These are phyloP conservation scores for Discostella stelligeroides DNA, from an alignment of 108 stramenopile genomes.

Conservation along the genomic window DNA sequence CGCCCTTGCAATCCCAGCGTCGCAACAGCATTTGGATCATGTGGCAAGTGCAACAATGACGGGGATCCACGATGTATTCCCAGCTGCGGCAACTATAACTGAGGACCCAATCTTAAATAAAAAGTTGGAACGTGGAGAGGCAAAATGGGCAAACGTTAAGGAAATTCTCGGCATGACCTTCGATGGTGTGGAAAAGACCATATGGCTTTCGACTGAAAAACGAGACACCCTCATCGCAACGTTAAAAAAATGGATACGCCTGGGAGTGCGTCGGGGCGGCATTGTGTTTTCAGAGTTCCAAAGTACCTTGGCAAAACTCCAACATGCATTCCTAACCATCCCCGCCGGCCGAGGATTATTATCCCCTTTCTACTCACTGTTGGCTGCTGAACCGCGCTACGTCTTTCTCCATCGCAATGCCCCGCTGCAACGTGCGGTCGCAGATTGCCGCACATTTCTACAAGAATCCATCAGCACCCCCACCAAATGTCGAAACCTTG, in stretches of 20 bases:
- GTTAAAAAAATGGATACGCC: conserved; percentile 1
- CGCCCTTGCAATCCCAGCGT: neutral
- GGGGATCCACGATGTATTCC: no score
- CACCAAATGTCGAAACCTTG: conserved; percentile 4
- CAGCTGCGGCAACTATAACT: no score
- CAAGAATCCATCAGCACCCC: no score
- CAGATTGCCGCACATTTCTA: neutral
- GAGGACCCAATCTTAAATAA: no score
- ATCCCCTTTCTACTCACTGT: neutral
- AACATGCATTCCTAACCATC: neutral
- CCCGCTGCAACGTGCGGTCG: neutral
- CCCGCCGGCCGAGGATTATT: no score
- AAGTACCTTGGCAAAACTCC: neutral
- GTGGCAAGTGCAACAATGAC: conserved; percentile 26
- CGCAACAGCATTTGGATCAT: conserved; percentile 19
- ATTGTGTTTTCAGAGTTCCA: conserved; percentile 15
- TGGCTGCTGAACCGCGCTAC: neutral
- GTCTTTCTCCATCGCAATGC: neutral
- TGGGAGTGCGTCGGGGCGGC: neutral
- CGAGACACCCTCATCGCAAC: neutral
- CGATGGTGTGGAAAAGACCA: conserved; percentile 11
- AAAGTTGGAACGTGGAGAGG: no score
- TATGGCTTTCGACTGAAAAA: conserved; percentile 5
- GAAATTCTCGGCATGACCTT: conserved; percentile 24
- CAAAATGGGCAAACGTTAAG: neutral